Base-by-base conservation (phyloP, 495 filamentous ascomycete species). In the Apodospora peruviana region DNA sequence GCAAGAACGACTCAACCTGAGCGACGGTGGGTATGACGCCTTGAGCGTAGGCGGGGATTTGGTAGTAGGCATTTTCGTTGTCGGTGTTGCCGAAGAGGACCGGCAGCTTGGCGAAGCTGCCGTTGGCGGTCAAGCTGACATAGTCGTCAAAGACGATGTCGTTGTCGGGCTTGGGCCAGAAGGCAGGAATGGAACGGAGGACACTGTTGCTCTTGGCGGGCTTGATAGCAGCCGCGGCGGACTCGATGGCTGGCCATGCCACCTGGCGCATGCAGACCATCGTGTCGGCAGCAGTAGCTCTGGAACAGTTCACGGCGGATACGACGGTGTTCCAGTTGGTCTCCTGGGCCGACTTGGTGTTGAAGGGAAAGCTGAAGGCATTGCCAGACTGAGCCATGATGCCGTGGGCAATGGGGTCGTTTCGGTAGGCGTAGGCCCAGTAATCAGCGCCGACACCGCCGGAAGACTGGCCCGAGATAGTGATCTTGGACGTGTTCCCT, bases 351-450 rank as follows among this genome's bases (percentile, higher is more conserved):
- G 62, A 51, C 8, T 71, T 62, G 12, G 34, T 65, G 46, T 71
- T 73, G 16, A 65, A 56, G 12, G 60, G 58, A 57, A 69, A 73
- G 32, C 40, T 46, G 25, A 76, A 62, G 0, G 71, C 74, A 16
- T 61, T 81, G 19, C 79, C 79, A 20, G 79, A 83, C 40, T 77
- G 60, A 0, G 67, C 61, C 50, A 82, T 81, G 9, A 78, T 53
- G 27, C 63, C 67, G 20, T 52, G 10, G 29, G 67, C 67, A 42
- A 78, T 75, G 17, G 74, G 75, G 29, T 78, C 68, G 5, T 65
- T 27, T 16, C 45, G 38, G 52, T 66, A 77, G 7, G 76, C 74
- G 52, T 77, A 82, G 5, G 70, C 56, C 49, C 68, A 78, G 57
- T 72, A 72, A 57, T 81, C 78, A 9, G 78, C 72, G 3, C 74